These are phyloP conservation scores for Carex scoparia DNA, from an alignment of 176 grass and related monocot species.

Conservation along the genomic window DNA sequence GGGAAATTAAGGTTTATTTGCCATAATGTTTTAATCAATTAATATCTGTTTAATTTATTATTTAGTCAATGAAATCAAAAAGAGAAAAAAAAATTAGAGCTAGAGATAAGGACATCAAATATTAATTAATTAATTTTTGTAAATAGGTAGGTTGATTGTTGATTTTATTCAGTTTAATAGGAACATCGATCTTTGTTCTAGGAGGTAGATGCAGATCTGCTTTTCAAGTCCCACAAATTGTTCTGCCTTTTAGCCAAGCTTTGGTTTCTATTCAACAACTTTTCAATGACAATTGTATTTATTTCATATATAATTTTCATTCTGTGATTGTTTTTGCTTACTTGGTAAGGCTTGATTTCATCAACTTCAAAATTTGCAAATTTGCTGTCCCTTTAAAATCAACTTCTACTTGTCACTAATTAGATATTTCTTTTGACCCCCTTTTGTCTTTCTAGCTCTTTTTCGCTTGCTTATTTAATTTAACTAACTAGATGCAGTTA, in stretches of 20 bases:
- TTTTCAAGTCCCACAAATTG: neutral
- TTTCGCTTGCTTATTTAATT: neutral
- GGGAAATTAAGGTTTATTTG: neutral
- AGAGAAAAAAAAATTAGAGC: neutral
- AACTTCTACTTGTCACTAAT: neutral
- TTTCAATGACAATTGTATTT: neutral
- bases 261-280: neutral
- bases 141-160: neutral
- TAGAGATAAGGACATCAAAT: neutral
- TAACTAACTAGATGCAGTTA: neutral
- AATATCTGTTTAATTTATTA: neutral
- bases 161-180: conserved; percentile 6
- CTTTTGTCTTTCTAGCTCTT: neutral
- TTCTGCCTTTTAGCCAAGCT: conserved; percentile 1
- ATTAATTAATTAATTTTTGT: neutral
- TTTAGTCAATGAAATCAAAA: neutral
- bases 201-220: conserved; percentile 15
- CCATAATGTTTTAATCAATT: neutral
- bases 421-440: neutral
- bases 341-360: neutral
- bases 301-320: neutral
- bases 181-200: neutral
- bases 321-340: neutral
- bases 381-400: neutral
- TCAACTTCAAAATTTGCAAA: neutral